A percentile compares a stretch with the other conserved stretches of the same genome.
phyloP scores from a whole-genome alignment of 192 early-diverging fungal species.

The Backusella macrospora region DNA sequence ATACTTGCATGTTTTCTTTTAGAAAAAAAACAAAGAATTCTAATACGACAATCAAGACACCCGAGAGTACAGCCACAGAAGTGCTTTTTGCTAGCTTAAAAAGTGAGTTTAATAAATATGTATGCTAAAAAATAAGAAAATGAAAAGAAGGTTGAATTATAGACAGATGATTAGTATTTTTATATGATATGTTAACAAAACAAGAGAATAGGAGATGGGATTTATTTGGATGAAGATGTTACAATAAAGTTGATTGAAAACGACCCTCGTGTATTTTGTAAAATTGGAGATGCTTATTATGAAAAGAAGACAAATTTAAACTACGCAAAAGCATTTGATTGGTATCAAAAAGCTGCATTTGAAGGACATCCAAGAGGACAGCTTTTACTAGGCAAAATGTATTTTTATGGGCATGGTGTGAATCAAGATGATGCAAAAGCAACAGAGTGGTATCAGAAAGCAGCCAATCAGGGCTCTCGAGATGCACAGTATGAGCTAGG shows the following conservation, averaged over 20 bases:
- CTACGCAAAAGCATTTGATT: neutral
- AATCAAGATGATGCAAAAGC: slow-evolving; percentile 10
- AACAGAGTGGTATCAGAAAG: slow-evolving; percentile 11
- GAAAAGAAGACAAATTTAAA: slow-evolving; percentile 10
- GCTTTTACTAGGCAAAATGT: neutral
- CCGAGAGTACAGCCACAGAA: neutral
- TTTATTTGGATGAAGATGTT: slow-evolving; percentile 6
- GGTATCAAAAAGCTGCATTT: slow-evolving; percentile 6
- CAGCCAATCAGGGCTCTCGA: neutral
- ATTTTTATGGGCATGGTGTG: slow-evolving; percentile 2
- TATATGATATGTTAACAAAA: neutral
- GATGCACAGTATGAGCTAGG: slow-evolving; percentile 5
- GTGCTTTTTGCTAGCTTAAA: neutral
- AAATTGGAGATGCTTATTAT: slow-evolving; percentile 1
- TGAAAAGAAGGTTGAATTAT: neutral
- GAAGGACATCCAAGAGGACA: neutral
- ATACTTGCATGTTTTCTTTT: neutral
- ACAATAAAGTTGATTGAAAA: slow-evolving; percentile 6
- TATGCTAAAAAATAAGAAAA: neutral
- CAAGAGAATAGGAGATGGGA: neutral
- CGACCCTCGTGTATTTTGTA: slow-evolving; percentile 9
- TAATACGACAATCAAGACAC: neutral
- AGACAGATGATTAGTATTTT: neutral
- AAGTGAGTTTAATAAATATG: neutral
- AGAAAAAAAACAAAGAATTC: slow-evolving; percentile 2